Conservation (phyloP, 768 basidiomycete species). For the Rhodotorula babjevae region DNA sequence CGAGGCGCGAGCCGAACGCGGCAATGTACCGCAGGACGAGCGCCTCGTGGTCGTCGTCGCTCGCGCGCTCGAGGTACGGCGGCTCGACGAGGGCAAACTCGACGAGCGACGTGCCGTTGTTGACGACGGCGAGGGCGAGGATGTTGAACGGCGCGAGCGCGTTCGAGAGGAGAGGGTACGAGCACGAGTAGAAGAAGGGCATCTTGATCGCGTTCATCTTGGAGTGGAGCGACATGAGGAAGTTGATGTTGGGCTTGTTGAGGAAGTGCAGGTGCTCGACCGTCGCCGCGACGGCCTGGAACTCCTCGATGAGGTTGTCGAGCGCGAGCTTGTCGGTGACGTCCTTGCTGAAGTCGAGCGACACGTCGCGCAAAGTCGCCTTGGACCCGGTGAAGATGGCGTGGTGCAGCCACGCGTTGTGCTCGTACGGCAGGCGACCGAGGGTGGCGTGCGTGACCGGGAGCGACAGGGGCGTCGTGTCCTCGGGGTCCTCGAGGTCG, state of each 20-base stretch:
- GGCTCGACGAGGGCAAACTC: constrained; percentile 28
- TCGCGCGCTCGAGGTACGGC: neutral
- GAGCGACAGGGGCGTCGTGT: constrained; percentile 9
- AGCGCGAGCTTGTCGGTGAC: constrained; percentile 8
- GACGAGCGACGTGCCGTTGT: constrained; percentile 31
- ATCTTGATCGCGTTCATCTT: constrained; percentile 35
- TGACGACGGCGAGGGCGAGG: constrained; percentile 30
- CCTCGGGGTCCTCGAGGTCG: constrained; percentile 22
- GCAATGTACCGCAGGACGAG: constrained; percentile 28
- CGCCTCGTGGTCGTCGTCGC: constrained; percentile 22
- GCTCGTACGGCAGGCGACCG: constrained; percentile 19
- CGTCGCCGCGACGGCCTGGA: constrained; percentile 23
- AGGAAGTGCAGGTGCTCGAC: constrained; percentile 28
- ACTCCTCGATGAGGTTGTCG: constrained; percentile 27
- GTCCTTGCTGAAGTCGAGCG: constrained; percentile 19
- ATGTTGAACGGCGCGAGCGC: constrained; percentile 37
- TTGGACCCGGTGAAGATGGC: constrained; percentile 28
- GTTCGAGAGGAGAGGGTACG: constrained; percentile 29
- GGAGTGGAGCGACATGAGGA: constrained; percentile 32
- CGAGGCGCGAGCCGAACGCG: constrained; percentile 32
- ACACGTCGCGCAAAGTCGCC: constrained; percentile 11
- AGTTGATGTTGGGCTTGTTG: constrained; percentile 33
- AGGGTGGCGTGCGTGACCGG: constrained; percentile 18
- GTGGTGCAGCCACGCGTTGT: constrained; percentile 12
- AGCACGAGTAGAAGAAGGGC: constrained; percentile 22